Base-by-base conservation (phyloP, 2,329 filamentous ascomycete species). In the Aspergillus sp. region DNA sequence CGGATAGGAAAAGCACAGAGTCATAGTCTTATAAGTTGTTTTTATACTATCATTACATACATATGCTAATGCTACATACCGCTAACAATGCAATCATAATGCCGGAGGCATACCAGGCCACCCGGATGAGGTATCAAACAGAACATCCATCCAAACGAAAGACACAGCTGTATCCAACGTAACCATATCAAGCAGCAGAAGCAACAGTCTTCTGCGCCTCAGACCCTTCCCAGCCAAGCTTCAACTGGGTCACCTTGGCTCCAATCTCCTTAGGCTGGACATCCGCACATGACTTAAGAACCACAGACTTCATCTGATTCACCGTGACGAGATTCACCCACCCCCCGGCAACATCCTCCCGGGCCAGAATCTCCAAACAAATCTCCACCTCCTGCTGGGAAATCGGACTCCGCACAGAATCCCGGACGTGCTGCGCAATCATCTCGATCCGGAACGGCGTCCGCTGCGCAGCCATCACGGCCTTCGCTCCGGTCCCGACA, bases 381-480 rank as follows among this genome's bases (percentile, higher is more conserved):
- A 72, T 70, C 57, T 76, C 77, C 8, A 80, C 79, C 64, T 84
- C 83, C 5, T 78, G 75, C 30, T 74, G 77, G 1, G 80, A 78
- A 47, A 84, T 82, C 0, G 82, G 80, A 57, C 73, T 79, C 36
- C 73, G 71, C 63, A 90, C 78, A 25, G 89, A 92, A 73, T 91
- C 88, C 68, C 83, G 84, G 52, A 92, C 80, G 71, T 87, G 88
- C 65, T 86, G 83, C 17, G 88, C 77, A 57, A 92, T 77, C 11
- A 81, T 82, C 27, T 83, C 77, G 80, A 92, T 84, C 23, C 84
- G 84, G 69, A 90, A 92, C 1, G 88, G 85, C 63, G 90, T 83
- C 68, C 85, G 81, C 15, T 80, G 81, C 30, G 77, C 78, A 7
- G 70, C 66, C 21, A 71, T 59, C 59, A 67, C 67, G 2, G 71